Conservation (phyloP, 140 eudicot species). For the Flaveria floridana region DNA sequence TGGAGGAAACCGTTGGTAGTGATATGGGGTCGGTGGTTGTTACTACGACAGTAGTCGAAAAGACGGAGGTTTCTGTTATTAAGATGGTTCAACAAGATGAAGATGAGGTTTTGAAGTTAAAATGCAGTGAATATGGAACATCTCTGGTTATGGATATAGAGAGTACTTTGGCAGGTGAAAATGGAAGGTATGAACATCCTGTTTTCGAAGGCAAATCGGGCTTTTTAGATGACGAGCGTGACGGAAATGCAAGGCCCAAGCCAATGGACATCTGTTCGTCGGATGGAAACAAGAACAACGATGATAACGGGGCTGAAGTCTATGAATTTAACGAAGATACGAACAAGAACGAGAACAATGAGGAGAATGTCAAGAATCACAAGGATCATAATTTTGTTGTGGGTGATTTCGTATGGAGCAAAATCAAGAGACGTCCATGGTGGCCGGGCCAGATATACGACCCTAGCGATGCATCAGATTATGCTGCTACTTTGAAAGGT, state of each 20-base stretch:
- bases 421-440: slow-evolving; percentile 76
- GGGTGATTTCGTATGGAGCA: slow-evolving; percentile 90
- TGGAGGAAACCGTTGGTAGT: slow-evolving; percentile 7
- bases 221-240: not conserved
- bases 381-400: slow-evolving; percentile 44
- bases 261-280: slow-evolving; percentile 16
- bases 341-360: not conserved
- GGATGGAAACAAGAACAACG: not conserved
- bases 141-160: slow-evolving; percentile 1
- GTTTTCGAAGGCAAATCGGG: not conserved
- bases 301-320: not conserved
- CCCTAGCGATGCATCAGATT: slow-evolving; percentile 62
- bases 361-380: not conserved
- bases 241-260: not conserved
- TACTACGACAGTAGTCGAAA: slow-evolving; percentile 22
- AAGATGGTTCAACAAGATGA: slow-evolving; percentile 17
- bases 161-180: not conserved
- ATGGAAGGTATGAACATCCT: not conserved
- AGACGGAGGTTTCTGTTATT: slow-evolving; percentile 28
- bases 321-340: slow-evolving; percentile 14
- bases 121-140: not conserved
- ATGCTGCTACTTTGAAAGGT: slow-evolving; percentile 40
- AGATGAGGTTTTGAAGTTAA: slow-evolving; percentile 12
- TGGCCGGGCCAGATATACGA: slow-evolving; percentile 88
- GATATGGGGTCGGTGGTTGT: slow-evolving; percentile 23